These are phyloP conservation scores for Neurospora sp. DNA, from an alignment of 495 filamentous ascomycete genomes.

Conservation along the genomic window DNA sequence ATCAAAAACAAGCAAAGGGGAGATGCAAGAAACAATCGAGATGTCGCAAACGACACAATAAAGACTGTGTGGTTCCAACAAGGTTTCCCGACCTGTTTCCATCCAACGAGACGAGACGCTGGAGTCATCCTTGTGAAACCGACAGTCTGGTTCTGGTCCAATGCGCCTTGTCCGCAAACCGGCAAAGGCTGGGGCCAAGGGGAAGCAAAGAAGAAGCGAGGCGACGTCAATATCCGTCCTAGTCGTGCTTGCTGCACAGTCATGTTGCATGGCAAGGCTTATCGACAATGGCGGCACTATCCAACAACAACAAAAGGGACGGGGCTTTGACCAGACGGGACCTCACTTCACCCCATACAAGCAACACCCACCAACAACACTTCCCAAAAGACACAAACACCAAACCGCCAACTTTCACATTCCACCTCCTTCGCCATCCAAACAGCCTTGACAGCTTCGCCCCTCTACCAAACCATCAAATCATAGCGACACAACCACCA, in stretches of 20 bases:
- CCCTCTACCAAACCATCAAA: neutral
- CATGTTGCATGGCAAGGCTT: neutral
- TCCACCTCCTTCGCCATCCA: neutral
- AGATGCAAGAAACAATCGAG: neutral
- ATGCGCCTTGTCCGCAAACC: neutral
- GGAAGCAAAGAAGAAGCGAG: neutral
- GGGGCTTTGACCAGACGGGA: neutral
- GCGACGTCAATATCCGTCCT: neutral
- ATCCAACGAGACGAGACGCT: constrained; percentile 4
- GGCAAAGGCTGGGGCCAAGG: neutral
- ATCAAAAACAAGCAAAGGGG: neutral
- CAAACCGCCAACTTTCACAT: neutral
- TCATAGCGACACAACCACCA: neutral
- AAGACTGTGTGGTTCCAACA: neutral
- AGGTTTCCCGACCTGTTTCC: neutral
- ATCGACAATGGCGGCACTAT: neutral
- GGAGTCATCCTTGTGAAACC: constrained; percentile 8
- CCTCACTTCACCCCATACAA: neutral
- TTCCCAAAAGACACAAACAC: neutral
- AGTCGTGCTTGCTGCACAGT: neutral
- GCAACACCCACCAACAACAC: neutral
- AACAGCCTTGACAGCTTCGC: neutral
- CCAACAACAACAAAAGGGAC: neutral
- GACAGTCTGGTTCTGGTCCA: neutral
- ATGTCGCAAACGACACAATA: neutral